These are phyloP conservation scores for Exophiala alcalophila DNA, from an alignment of 2,329 filamentous ascomycete species.

Conservation along the genomic window DNA sequence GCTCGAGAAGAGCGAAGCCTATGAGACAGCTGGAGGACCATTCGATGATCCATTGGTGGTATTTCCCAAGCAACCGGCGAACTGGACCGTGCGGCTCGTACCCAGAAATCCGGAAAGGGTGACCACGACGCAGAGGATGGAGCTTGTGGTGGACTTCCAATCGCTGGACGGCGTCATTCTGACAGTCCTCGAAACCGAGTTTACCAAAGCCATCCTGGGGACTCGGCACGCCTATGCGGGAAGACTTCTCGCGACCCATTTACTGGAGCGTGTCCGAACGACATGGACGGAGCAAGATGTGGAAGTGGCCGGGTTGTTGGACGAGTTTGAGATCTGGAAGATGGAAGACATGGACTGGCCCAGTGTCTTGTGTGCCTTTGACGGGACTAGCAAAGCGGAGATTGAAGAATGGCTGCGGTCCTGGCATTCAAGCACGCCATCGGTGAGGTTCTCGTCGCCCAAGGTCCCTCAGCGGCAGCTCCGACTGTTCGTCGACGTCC, in stretches of 20 bases:
- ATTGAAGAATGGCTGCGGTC: constrained; percentile 51
- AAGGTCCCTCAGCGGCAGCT: constrained; percentile 55
- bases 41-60: constrained; percentile 54
- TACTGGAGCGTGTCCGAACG: constrained; percentile 47
- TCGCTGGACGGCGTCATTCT: constrained; percentile 72
- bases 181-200: constrained; percentile 45
- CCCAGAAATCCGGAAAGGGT: constrained; percentile 6
- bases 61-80: constrained; percentile 78
- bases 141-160: constrained; percentile 71
- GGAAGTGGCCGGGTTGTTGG: constrained; percentile 54
- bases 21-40: constrained; percentile 53
- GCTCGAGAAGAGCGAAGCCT: constrained; percentile 66
- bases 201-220: constrained; percentile 46
- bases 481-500: constrained; percentile 85
- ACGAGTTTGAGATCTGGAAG: constrained; percentile 50
- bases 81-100: constrained; percentile 35
- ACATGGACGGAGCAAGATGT: constrained; percentile 49
- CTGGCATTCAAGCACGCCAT: constrained; percentile 53
- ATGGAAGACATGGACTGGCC: constrained; percentile 56
- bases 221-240: constrained; percentile 48
- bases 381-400: constrained; percentile 41
- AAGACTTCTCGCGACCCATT: constrained; percentile 52
- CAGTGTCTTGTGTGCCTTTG: constrained; percentile 51
- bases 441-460: constrained; percentile 13
- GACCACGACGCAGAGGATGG: constrained; percentile 9